phyloP scores from a whole-genome alignment of 257 asterid species.

The Solanum arcanum region DNA sequence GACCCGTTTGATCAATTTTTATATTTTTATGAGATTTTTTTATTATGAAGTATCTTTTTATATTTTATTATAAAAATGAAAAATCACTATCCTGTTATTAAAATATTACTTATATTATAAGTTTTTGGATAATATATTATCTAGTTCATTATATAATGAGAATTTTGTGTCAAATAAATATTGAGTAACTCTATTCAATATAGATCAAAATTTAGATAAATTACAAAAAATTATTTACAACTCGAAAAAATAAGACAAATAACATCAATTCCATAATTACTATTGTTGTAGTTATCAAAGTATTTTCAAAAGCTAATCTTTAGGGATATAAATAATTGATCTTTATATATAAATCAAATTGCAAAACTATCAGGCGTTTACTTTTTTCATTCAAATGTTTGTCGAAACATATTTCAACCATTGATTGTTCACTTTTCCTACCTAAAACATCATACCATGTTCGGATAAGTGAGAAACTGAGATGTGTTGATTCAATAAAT shows the following conservation, averaged over 20 bases:
- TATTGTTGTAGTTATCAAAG: not conserved
- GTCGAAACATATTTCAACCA: not conserved
- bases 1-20: not conserved
- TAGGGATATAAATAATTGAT: not conserved
- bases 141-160: not conserved
- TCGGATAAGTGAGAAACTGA: not conserved
- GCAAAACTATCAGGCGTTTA: not conserved
- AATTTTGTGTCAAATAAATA: too few species aligned
- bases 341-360: too few species aligned
- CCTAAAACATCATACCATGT: not conserved
- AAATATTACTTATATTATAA: too few species aligned
- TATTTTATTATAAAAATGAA: too few species aligned
- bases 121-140: too few species aligned
- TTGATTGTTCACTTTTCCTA: not conserved
- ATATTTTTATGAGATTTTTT: too few species aligned
- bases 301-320: not conserved
- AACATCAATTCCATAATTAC: not conserved
- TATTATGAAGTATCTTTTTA: not conserved
- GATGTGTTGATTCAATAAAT: not conserved
- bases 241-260: not conserved
- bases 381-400: too few species aligned
- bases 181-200: accelerated
- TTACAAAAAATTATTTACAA: not conserved
- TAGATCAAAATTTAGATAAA: too few species aligned
- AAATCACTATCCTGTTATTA: not conserved